These are phyloP conservation scores for Epichloe festucae DNA, from an alignment of 2,329 filamentous ascomycete species.

Conservation along the genomic window DNA sequence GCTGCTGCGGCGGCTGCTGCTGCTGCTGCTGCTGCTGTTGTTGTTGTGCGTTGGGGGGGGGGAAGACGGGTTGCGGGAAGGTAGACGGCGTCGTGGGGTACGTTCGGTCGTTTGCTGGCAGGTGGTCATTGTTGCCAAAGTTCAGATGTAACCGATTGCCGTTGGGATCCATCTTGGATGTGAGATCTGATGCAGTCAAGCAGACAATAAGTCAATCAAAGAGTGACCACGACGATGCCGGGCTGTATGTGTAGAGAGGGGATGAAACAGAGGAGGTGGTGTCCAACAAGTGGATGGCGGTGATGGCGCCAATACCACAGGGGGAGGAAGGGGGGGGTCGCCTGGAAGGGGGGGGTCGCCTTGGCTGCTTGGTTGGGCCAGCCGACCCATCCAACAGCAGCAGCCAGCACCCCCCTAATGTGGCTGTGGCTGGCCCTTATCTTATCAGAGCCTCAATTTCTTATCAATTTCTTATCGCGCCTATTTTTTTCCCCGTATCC, in stretches of 20 bases:
- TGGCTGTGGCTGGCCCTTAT: neutral
- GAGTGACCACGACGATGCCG: too few species aligned
- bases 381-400: too few species aligned
- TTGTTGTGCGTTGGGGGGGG: constrained; percentile 14
- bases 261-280: too few species aligned
- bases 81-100: constrained; percentile 89
- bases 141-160: constrained; percentile 55
- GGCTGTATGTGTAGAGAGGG: too few species aligned
- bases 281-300: neutral
- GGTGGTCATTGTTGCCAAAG: constrained; percentile 53
- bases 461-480: constrained; percentile 11
- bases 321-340: neutral
- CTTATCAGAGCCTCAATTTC: neutral
- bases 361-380: neutral
- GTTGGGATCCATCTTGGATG: constrained; percentile 34
- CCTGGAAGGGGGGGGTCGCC: neutral
- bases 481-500: constrained; percentile 9
- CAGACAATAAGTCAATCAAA: too few species aligned
- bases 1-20: constrained; percentile 26
- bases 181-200: neutral
- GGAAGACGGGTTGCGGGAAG: constrained; percentile 33
- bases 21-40: constrained; percentile 25
- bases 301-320: neutral
- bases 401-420: too few species aligned
- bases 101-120: constrained; percentile 48